Evolutionary conservation across 805 yeast species (phyloP), one percentile per base, ranked within the genome.

Genomic region (Ogataea philodendri): DNA sequence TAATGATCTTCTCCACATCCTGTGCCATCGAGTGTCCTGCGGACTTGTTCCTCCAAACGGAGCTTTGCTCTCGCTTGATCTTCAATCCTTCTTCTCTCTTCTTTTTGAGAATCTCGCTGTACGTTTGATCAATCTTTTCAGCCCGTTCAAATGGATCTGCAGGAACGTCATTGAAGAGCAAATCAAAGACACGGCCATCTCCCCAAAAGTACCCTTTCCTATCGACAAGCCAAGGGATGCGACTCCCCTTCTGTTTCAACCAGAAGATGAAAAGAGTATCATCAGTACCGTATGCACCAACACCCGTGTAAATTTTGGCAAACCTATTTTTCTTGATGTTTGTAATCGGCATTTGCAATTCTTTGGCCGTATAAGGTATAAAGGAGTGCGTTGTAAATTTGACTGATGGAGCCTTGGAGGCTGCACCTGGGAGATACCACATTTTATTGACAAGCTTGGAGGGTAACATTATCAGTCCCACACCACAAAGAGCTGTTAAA

Each of bases 161-260:
- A 1, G 84, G 61, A 54, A 84, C 93, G 52, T 83, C 81, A 15
- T 94, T 93, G 49, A 86, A 82, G n/a, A 86, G 51, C 34, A 76
- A 72, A 57, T 86, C 95, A 60, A 81, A 82, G 2, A 86, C 82
- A 41, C 95, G 69, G 10, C 95, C 95, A 58, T 86, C 95, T 21
- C 93, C 89, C 95, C 95, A 86, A 63, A 84, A 86, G 68, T 87
- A 86, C 9, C 95, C 95, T 49, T 78, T 80, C 46, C 95, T 69
- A 55, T 86, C 95, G 13, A 84, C 82, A 11, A 82, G 63, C 86
- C 89, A 85, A 15, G 84, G 86, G 24, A 74, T 66, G 39, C 65
- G 61, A 25, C 54, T 59, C 14, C 72, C 71, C 15, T 65, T 59
- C 50, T 84, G 90, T 56, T 75, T 78, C 46, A 86, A 59, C 30